Conservation (phyloP, 2,329 filamentous ascomycete genomes). For the Parafenestella ontariensis region DNA sequence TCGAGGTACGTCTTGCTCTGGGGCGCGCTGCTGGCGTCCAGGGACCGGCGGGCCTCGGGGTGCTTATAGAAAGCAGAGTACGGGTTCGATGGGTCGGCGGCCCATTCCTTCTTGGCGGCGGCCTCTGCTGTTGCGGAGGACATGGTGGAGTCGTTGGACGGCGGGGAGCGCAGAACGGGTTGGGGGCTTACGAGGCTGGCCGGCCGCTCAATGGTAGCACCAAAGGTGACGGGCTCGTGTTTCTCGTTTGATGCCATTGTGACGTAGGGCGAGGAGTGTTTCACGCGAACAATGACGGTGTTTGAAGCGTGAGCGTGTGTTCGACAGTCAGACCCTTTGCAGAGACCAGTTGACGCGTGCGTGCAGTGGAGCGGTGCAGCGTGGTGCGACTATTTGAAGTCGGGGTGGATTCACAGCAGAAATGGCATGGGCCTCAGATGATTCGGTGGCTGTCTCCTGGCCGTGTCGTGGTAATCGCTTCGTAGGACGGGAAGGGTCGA, state of each 20-base stretch:
- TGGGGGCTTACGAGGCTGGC: conserved; percentile 23
- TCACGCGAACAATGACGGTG: conserved; percentile 12
- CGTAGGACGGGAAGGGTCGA: background rate
- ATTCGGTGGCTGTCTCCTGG: background rate
- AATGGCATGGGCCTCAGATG: conserved; percentile 19
- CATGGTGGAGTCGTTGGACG: conserved; percentile 43
- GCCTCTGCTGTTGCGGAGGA: conserved; percentile 43
- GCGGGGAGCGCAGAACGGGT: conserved; percentile 36
- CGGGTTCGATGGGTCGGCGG: conserved; percentile 48
- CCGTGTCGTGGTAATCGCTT: background rate
- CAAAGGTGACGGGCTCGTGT: conserved; percentile 50
- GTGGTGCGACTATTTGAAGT: conserved; percentile 19
- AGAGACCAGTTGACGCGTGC: conserved; percentile 10
- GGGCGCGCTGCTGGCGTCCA: conserved; percentile 38
- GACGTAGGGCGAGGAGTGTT: conserved; percentile 18
- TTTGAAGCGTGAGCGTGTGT: conserved; percentile 8
- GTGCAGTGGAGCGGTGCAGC: conserved; percentile 8
- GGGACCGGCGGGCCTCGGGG: conserved; percentile 52
- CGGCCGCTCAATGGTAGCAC: conserved; percentile 49
- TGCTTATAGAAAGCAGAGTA: conserved; percentile 59
- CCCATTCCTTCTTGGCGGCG: conserved; percentile 36
- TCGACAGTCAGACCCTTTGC: conserved; percentile 17
- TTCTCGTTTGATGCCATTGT: conserved; percentile 41
- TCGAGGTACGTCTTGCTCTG: conserved; percentile 44
- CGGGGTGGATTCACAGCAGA: conserved; percentile 19